Conservation (phyloP, 208 protist species). For the Acanthamoeba divionensis region DNA sequence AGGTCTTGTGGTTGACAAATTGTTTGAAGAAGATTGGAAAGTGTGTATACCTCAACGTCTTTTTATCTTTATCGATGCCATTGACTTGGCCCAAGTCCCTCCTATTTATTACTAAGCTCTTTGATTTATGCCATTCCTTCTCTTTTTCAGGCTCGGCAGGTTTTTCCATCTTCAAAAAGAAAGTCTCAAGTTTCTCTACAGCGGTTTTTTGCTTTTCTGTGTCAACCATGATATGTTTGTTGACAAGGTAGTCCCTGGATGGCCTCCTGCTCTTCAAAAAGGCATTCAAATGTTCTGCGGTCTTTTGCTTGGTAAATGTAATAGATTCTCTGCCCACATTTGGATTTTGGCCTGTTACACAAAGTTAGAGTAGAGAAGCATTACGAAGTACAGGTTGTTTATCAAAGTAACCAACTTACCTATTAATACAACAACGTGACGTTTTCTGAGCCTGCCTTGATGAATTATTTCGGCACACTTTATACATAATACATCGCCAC, state of each 20-base stretch:
- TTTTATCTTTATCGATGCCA: not conserved
- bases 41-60: too few species aligned
- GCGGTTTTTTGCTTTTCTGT: not conserved
- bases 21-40: too few species aligned
- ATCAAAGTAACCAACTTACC: too few species aligned
- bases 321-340: not conserved
- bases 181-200: not conserved
- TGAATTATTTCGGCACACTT: constrained; percentile 44
- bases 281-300: not conserved
- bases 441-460: not conserved
- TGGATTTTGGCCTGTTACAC: too few species aligned
- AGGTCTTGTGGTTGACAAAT: too few species aligned
- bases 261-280: not conserved
- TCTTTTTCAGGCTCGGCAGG: too few species aligned
- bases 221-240: not conserved
- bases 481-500: not conserved
- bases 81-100: not conserved
- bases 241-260: not conserved
- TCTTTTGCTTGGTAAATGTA: not conserved
- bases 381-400: too few species aligned
- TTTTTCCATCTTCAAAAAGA: too few species aligned
- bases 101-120: not conserved
- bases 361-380: too few species aligned
- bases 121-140: not conserved
- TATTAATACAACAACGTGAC: not conserved